phyloP scores from a whole-genome alignment of 2,329 filamentous ascomycete species.

The Corinectria fuckeliana region DNA sequence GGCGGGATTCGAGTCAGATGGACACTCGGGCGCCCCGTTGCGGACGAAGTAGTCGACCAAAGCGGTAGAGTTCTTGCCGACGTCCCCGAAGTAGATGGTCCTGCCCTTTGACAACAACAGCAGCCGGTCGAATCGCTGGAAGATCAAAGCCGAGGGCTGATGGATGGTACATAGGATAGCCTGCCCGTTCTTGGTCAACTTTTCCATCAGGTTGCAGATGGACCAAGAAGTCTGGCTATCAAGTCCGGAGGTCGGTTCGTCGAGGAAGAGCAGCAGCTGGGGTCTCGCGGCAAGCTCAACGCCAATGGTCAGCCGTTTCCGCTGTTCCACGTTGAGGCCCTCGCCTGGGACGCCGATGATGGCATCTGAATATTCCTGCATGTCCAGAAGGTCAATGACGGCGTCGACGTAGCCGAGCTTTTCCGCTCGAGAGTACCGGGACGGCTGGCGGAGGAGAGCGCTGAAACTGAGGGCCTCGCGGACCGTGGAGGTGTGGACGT shows the following conservation, averaged over 20 bases:
- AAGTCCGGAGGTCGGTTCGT: slow-evolving; percentile 64
- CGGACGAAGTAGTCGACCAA: slow-evolving; percentile 66
- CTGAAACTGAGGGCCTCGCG: slow-evolving; percentile 84
- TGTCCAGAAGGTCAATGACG: slow-evolving; percentile 67
- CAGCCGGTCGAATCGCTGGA: slow-evolving; percentile 61
- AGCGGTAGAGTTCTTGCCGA: slow-evolving; percentile 61
- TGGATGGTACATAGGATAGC: slow-evolving; percentile 59
- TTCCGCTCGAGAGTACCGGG: slow-evolving; percentile 68
- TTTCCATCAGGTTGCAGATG: slow-evolving; percentile 64
- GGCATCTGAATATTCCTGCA: slow-evolving; percentile 68
- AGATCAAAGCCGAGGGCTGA: slow-evolving; percentile 56
- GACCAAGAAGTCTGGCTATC: slow-evolving; percentile 67
- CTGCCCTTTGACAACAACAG: slow-evolving; percentile 66
- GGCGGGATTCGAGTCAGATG: slow-evolving; percentile 66
- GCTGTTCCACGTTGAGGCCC: slow-evolving; percentile 64
- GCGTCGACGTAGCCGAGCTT: slow-evolving; percentile 85
- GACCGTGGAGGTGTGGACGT: slow-evolving; percentile 79
- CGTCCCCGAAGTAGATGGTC: slow-evolving; percentile 71
- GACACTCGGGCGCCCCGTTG: slow-evolving; percentile 63
- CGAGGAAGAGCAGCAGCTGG: slow-evolving; percentile 62
- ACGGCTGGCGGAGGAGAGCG: slow-evolving; percentile 80
- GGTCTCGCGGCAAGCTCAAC: slow-evolving; percentile 61
- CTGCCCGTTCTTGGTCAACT: slow-evolving; percentile 59
- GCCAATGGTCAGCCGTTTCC: slow-evolving; percentile 65
- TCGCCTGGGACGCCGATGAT: slow-evolving; percentile 66